Evolutionary conservation across 345 rosid species (phyloP), one percentile per base, ranked within the genome.

Genomic region (Syzygium oleosum): DNA sequence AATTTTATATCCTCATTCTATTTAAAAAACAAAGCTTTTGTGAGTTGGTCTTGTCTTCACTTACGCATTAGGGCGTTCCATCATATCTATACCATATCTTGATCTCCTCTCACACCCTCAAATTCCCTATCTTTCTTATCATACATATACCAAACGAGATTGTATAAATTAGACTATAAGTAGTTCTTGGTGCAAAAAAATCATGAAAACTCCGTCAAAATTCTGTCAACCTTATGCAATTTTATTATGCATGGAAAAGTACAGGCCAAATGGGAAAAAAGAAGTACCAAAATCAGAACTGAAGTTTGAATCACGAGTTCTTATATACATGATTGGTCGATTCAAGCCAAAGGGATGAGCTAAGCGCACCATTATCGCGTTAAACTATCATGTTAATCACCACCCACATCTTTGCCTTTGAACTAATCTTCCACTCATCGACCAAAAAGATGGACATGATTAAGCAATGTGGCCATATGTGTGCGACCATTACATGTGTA

Each of bases 371-470:
- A 68, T 84, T 80, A 90, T 79, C 3, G 84, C 61, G 86, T 63
- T 89, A 90, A 87, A 85, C 85, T 27, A 84, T 51, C 73, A n/a
- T 19, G 51, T 21, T 16, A 7, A 84, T 49, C 55, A 51, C 31
- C 23, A 25, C 58, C 49, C 49, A 84, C 59, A 90, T 91, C 89
- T 92, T 89, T 88, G 73, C 92, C 91, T 92, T 91, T 93, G 87
- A 92, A 90, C 89, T 85, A 89, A 91, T 86, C 92, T 89, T 84
- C 90, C 94, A 93, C 92, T 88, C 61, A 88, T 73, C 38, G 54
- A 23, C 86, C 29, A 58, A 88, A 9, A 88, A 85, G 91, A 22
- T 19, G 12, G 49, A 19, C 49, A 19, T 73, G 46, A 85, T 14
- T 51, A 25, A 49, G 34, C 12, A 43, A 65, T 68, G 52, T 5